phyloP scores from a whole-genome alignment of 768 basidiomycete genomes.

The Boletus reticuloceps region DNA sequence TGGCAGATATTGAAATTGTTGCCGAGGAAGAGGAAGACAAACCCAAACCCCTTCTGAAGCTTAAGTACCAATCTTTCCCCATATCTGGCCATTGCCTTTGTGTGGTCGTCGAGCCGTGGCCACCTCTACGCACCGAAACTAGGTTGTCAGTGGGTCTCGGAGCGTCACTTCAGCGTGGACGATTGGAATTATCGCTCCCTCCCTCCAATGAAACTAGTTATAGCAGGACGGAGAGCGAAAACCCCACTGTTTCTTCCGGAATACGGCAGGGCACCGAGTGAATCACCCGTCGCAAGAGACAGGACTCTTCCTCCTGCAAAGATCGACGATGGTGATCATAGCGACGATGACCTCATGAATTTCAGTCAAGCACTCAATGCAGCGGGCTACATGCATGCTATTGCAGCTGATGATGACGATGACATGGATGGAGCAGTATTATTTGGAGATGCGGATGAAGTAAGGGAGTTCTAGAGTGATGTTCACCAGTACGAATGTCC shows the following conservation, averaged over 20 bases:
- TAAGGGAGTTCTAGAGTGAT: slow-evolving; percentile 42
- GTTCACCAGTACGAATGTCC: slow-evolving; percentile 7
- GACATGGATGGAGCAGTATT: slow-evolving; percentile 71
- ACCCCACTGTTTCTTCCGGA: slow-evolving; percentile 81
- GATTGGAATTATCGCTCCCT: slow-evolving; percentile 32
- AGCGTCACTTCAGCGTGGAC: slow-evolving; percentile 15
- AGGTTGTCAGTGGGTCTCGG: slow-evolving; percentile 33
- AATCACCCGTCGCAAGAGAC: slow-evolving; percentile 31
- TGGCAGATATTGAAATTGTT: slow-evolving; percentile 38
- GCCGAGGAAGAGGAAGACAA: slow-evolving; percentile 64
- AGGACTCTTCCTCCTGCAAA: slow-evolving; percentile 35
- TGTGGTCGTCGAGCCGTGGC: slow-evolving; percentile 82
- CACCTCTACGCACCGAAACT: slow-evolving; percentile 42
- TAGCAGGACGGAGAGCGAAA: slow-evolving; percentile 36
- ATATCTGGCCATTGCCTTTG: slow-evolving; percentile 74
- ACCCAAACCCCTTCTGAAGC: slow-evolving; percentile 64
- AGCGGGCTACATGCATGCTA: slow-evolving; percentile 53
- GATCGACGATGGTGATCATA: slow-evolving; percentile 33
- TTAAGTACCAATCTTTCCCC: slow-evolving; percentile 68
- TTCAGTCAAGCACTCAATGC: slow-evolving; percentile 73
- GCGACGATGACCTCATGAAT: slow-evolving; percentile 59
- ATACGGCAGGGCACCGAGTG: slow-evolving; percentile 39
- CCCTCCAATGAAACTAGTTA: slow-evolving; percentile 12
- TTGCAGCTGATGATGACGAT: slow-evolving; percentile 68
- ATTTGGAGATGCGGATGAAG: slow-evolving; percentile 83